Evolutionary conservation across 306 rosid species (phyloP).

Genomic region (Carpinus fangiana): DNA sequence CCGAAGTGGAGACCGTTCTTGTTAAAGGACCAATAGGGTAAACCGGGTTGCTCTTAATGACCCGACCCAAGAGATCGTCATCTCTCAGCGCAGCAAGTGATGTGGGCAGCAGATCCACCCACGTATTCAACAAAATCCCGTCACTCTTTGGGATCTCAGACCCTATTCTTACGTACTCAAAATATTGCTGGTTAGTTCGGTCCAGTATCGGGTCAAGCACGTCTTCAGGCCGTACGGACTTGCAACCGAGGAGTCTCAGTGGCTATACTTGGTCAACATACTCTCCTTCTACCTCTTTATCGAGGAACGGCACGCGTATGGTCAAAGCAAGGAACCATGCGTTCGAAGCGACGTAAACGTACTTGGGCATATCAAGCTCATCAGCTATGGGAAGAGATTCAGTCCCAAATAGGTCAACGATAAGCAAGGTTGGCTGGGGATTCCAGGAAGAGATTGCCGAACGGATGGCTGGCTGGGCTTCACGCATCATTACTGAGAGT

Average conservation of each 20-base stretch:
- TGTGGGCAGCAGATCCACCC: constrained; percentile 47
- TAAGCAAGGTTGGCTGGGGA: constrained; percentile 9
- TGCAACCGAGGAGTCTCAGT: constrained; percentile 43
- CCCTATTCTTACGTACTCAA: neutral
- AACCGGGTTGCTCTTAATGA: constrained; percentile 26
- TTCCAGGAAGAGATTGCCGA: constrained; percentile 4
- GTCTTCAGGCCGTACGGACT: constrained; percentile 38
- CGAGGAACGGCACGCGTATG: constrained; percentile 3
- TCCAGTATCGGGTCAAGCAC: constrained; percentile 33
- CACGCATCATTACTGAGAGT: constrained; percentile 14
- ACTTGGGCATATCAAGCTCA: constrained; percentile 20
- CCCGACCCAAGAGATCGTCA: constrained; percentile 16
- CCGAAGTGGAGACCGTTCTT: constrained; percentile 8
- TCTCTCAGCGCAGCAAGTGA: constrained; percentile 26
- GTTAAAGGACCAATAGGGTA: constrained; percentile 58
- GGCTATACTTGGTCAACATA: constrained; percentile 35
- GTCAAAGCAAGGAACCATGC: constrained; percentile 32
- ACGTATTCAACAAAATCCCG: constrained; percentile 62
- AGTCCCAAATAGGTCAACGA: constrained; percentile 30
- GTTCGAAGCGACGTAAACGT: constrained; percentile 1
- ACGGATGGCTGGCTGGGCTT: neutral
- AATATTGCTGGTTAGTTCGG: constrained; percentile 27
- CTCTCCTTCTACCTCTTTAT: constrained; percentile 26
- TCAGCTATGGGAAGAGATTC: constrained; percentile 26
- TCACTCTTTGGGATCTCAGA: constrained; percentile 10